phyloP scores from a whole-genome alignment of 495 filamentous ascomycete genomes.

The Entonaema liquescens region DNA sequence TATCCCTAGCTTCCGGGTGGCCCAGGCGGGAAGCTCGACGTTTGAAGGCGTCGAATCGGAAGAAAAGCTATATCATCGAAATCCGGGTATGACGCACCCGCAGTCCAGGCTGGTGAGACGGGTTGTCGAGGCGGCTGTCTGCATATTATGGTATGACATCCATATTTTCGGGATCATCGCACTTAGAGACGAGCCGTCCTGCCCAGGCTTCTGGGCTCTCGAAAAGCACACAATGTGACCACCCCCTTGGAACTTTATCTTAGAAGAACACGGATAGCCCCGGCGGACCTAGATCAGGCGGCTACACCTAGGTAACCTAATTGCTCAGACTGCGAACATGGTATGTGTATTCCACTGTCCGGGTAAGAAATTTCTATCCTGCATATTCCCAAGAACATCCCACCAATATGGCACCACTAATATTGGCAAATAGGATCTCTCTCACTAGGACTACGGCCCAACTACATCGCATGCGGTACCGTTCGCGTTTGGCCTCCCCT shows the following conservation, averaged over 20 bases:
- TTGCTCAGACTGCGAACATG: slow-evolving; percentile 1
- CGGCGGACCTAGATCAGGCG: slow-evolving; percentile 25
- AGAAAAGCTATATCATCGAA: slow-evolving; percentile 15
- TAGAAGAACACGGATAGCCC: slow-evolving; percentile 13
- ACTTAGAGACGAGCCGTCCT: slow-evolving; percentile 12
- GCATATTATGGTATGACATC: slow-evolving; percentile 27
- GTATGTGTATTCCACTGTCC: slow-evolving; percentile 19
- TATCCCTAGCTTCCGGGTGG: slow-evolving; percentile 9
- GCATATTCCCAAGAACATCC: slow-evolving; percentile 27
- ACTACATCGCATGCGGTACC: slow-evolving; percentile 16
- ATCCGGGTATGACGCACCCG: slow-evolving; percentile 25
- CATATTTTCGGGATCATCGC: slow-evolving; percentile 25
- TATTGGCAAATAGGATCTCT: slow-evolving; percentile 26
- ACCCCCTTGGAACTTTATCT: slow-evolving; percentile 13
- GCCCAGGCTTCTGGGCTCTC: slow-evolving; percentile 14
- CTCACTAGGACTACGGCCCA: slow-evolving; percentile 8
- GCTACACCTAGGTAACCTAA: slow-evolving; percentile 32
- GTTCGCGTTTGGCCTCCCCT: slow-evolving; percentile 7
- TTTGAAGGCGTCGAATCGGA: slow-evolving; percentile 28
- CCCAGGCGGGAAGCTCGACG: slow-evolving; percentile 5
- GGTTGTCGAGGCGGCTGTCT: slow-evolving; percentile 33
- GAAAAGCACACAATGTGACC: slow-evolving; percentile 23
- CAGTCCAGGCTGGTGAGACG: slow-evolving; percentile 24
- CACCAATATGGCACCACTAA: slow-evolving; percentile 31
- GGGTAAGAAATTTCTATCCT: slow-evolving; percentile 17